These are phyloP conservation scores for Blastobotrys indianensis DNA, from an alignment of 1,139 yeast genomes.

Conservation along the genomic window DNA sequence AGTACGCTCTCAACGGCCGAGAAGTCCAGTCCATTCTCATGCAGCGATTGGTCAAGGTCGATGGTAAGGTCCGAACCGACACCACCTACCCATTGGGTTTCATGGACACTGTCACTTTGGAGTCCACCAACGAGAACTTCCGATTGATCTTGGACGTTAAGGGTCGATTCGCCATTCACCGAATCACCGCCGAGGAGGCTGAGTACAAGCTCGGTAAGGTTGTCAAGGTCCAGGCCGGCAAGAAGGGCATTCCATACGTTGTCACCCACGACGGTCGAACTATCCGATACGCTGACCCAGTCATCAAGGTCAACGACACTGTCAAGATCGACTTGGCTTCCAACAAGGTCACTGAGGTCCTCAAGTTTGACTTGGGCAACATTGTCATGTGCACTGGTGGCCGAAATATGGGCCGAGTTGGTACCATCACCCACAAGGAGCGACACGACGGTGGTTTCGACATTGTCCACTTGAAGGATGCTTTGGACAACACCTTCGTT, in stretches of 20 bases:
- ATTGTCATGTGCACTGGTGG: slow-evolving; percentile 98
- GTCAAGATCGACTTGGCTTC: slow-evolving; percentile 94
- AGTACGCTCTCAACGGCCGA: slow-evolving; percentile 99
- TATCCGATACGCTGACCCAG: slow-evolving; percentile 98
- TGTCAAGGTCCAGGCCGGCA: slow-evolving; percentile 95
- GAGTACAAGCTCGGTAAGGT: slow-evolving; percentile 96
- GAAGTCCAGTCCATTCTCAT: slow-evolving; percentile 98
- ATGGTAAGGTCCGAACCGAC: slow-evolving; percentile 99
- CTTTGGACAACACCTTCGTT: slow-evolving; percentile 95
- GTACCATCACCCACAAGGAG: slow-evolving; percentile 97
- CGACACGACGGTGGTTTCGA: slow-evolving; percentile 99
- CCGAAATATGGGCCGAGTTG: slow-evolving; percentile 99
- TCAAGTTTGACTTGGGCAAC: slow-evolving; percentile 94
- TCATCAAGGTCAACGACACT: slow-evolving; percentile 92
- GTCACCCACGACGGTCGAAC: slow-evolving; percentile 99
- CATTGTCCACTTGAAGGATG: slow-evolving; percentile 96
- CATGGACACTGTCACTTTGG: slow-evolving; percentile 96
- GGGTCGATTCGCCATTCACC: slow-evolving; percentile 99
- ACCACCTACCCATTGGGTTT: slow-evolving; percentile 98
- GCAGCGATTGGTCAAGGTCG: slow-evolving; percentile 99
- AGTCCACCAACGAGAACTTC: slow-evolving; percentile 98
- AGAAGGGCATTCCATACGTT: slow-evolving; percentile 96
- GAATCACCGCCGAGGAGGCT: slow-evolving; percentile 98
- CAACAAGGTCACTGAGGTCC: slow-evolving; percentile 87
- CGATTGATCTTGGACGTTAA: slow-evolving; percentile 96